These are phyloP conservation scores for Claviceps lovelessii DNA, from an alignment of 2,329 filamentous ascomycete species.

Conservation along the genomic window DNA sequence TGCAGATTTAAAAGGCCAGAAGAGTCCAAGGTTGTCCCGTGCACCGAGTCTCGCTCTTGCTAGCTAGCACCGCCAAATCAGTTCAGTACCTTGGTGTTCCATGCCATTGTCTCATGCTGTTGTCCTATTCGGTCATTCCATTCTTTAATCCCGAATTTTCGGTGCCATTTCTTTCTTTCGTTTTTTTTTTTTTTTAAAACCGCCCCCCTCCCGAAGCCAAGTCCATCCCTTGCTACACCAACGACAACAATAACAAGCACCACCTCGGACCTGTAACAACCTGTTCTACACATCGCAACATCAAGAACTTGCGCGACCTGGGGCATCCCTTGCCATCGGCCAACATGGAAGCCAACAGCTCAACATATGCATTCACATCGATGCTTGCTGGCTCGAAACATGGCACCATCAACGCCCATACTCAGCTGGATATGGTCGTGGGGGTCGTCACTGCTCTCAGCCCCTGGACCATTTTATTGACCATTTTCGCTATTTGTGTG, in stretches of 20 bases:
- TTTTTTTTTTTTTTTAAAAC: too few relatives aligned
- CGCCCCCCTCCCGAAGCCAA: neutral
- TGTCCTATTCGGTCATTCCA: neutral
- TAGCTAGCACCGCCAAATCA: neutral
- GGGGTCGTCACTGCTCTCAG: slow-evolving; percentile 43
- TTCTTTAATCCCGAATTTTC: neutral
- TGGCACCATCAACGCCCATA: slow-evolving; percentile 33
- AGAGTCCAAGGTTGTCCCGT: neutral
- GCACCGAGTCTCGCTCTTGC: neutral
- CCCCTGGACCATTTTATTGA: slow-evolving; percentile 49
- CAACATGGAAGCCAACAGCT: slow-evolving; percentile 43
- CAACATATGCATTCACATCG: slow-evolving; percentile 56
- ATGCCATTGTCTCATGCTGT: neutral
- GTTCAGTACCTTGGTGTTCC: neutral
- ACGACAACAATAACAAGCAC: neutral
- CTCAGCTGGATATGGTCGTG: slow-evolving; percentile 41
- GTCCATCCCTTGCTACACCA: neutral
- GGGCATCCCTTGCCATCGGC: slow-evolving; percentile 1
- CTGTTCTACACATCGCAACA: neutral
- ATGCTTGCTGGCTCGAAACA: slow-evolving; percentile 48
- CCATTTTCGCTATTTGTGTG: slow-evolving; percentile 55
- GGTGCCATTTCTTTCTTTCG: neutral
- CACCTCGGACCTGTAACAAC: neutral
- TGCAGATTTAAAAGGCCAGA: neutral
- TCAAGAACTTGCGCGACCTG: neutral